phyloP scores from a whole-genome alignment of 805 yeast species.

The Candida coquimbonensis region DNA sequence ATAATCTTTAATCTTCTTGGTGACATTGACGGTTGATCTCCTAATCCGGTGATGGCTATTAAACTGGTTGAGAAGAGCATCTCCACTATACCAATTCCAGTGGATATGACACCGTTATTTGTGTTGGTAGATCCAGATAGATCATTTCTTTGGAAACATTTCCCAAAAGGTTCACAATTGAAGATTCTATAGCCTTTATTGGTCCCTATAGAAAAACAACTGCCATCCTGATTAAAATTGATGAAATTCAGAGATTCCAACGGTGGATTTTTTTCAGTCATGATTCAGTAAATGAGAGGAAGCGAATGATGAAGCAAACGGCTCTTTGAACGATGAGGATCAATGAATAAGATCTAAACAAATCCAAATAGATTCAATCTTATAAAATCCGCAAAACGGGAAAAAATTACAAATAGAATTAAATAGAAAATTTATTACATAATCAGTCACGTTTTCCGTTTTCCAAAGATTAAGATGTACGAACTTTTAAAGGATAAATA shows the following conservation, averaged over 20 bases:
- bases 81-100: conserved; percentile 58
- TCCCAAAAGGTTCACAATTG: conserved; percentile 63
- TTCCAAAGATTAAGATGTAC: no score
- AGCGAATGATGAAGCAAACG: background rate
- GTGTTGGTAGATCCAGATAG: conserved; percentile 16
- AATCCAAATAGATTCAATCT: no score
- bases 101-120: background rate
- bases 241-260: conserved; percentile 35
- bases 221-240: conserved; percentile 69
- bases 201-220: conserved; percentile 66
- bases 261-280: conserved; percentile 1
- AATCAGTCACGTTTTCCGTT: no score
- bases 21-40: conserved; percentile 58
- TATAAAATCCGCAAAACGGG: background rate
- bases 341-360: no score
- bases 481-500: no score
- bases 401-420: background rate
- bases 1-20: conserved; percentile 80
- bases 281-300: background rate
- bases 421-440: no score
- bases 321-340: background rate
- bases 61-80: conserved; percentile 73
- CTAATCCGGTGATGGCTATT: conserved; percentile 65
- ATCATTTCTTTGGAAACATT: conserved; percentile 35
- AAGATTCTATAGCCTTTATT: conserved; percentile 56